Evolutionary conservation across 2,329 filamentous ascomycete genomes (phyloP), one percentile per base, ranked within the genome.

Genomic region (Diaporthe longicolla): DNA sequence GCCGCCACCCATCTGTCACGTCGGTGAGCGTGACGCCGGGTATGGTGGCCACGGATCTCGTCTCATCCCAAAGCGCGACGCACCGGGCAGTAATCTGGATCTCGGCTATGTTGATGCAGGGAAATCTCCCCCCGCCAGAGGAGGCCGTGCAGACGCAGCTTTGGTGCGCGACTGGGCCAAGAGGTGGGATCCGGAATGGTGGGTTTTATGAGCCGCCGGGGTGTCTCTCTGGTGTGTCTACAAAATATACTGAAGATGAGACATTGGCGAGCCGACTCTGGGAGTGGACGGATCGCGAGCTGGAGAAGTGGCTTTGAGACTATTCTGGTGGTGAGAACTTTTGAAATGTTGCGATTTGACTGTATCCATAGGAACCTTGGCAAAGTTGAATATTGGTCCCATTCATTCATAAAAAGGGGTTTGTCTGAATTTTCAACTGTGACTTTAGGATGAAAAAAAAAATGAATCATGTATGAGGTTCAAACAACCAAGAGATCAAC

Each of bases 1-100:
- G 78, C 70, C 73, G 32, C 26, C 82, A 84, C 74, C 82, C 83
- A 76, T 79, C 78, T 21, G 76, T 86, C 73, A 84, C 82, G 81
- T 74, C 78, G 19, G 78, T 82, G n/a, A 77, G 78, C 29, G 80
- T 85, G 57, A 83, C 85, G 76, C 84, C 84, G 8, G 84, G 84
- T n/a, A 29, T 84, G 13, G 82, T 85, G 0, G 78, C 83, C 45
- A 83, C 79, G 50, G 79, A 80, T 50, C 63, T 82, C n/a, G 50
- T 65, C 48, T 45, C 35, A 29, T 19, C 26, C 54, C 55, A 58
- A 29, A 37, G 55, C 54, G 54, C 54, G 17, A 35, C 54, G 4
- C 54, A 57, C 29, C 54, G 54, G 0, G 54, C 54, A 5, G 8
- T 32, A 0, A 57, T 57, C 1, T 57, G 54, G 54, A 17, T 21